Percentiles rank a stretch among this genome's conserved stretches.
These are phyloP conservation scores for Agaricales sp. DNA, from an alignment of 1,284 basidiomycete genomes.

Conservation along the genomic window DNA sequence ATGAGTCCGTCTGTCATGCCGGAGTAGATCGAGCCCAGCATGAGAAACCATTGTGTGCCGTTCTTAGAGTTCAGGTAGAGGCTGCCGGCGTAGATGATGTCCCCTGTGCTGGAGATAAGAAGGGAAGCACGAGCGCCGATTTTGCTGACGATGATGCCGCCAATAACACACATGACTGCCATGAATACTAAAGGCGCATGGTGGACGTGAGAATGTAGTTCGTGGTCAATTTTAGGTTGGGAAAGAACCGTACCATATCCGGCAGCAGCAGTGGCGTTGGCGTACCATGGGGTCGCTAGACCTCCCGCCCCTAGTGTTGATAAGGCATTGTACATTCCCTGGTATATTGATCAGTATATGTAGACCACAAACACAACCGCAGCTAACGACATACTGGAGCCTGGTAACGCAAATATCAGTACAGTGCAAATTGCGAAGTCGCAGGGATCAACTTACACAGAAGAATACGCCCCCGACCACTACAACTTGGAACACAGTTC, in stretches of 20 bases:
- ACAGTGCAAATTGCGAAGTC: too few species aligned
- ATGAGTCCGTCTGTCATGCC: conserved; percentile 22
- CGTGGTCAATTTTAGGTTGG: neutral
- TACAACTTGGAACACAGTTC: conserved; percentile 21
- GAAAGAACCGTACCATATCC: conserved; percentile 19
- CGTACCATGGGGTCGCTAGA: conserved; percentile 22
- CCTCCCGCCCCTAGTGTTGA: conserved; percentile 21
- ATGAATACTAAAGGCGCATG: conserved; percentile 21
- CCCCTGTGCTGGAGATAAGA: conserved; percentile 20
- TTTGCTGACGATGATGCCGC: conserved; percentile 23
- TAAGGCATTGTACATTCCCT: conserved; percentile 25
- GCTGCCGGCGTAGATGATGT: conserved; percentile 23
- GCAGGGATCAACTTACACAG: conserved; percentile 15
- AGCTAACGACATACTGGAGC: conserved; percentile 14
- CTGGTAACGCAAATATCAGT: conserved; percentile 11
- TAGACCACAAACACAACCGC: neutral
- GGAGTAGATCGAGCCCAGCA: conserved; percentile 22
- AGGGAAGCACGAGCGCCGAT: conserved; percentile 20
- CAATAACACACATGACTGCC: conserved; percentile 20
- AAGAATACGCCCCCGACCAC: conserved; percentile 24
- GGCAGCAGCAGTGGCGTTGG: conserved; percentile 22
- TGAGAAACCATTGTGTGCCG: conserved; percentile 24
- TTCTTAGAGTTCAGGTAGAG: conserved; percentile 24
- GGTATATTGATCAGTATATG: neutral
- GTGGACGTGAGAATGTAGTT: neutral